Evolutionary conservation across 2,329 filamentous ascomycete genomes (phyloP).

Genomic region (Microdochium nivale): DNA sequence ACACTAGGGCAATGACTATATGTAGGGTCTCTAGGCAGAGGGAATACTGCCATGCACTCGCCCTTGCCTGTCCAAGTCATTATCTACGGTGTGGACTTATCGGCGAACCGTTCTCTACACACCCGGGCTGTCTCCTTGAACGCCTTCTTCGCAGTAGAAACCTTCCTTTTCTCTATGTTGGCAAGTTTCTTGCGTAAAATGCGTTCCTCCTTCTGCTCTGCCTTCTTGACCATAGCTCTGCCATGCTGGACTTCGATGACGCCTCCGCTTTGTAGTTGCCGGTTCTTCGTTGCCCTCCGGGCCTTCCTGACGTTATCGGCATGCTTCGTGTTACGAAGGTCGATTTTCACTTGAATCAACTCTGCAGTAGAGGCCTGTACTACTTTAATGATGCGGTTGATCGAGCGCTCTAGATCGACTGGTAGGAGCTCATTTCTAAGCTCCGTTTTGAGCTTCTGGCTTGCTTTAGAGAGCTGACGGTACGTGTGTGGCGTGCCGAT

Average conservation of each 20-base stretch:
- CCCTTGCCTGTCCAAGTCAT: neutral
- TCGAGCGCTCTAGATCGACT: neutral
- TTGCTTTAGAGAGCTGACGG: neutral
- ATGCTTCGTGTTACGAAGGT: neutral
- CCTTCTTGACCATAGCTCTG: neutral
- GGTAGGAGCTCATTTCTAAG: neutral
- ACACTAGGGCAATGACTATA: neutral
- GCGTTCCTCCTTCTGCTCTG: neutral
- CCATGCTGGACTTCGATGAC: neutral
- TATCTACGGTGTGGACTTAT: neutral
- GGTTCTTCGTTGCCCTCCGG: neutral
- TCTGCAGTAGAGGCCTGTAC: neutral
- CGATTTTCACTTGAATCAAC: neutral
- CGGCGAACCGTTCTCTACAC: neutral
- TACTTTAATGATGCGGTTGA: neutral
- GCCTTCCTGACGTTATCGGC: neutral
- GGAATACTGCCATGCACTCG: neutral
- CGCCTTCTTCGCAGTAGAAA: neutral
- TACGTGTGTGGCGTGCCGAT: neutral
- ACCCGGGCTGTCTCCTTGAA: neutral
- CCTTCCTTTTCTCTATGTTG: neutral
- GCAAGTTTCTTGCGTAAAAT: neutral
- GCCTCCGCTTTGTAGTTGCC: neutral
- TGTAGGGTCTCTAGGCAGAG: neutral
- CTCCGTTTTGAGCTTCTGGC: neutral